Evolutionary conservation across 768 basidiomycete species (phyloP), one percentile per base, ranked within the genome.

Genomic region (Lepiota venenata): DNA sequence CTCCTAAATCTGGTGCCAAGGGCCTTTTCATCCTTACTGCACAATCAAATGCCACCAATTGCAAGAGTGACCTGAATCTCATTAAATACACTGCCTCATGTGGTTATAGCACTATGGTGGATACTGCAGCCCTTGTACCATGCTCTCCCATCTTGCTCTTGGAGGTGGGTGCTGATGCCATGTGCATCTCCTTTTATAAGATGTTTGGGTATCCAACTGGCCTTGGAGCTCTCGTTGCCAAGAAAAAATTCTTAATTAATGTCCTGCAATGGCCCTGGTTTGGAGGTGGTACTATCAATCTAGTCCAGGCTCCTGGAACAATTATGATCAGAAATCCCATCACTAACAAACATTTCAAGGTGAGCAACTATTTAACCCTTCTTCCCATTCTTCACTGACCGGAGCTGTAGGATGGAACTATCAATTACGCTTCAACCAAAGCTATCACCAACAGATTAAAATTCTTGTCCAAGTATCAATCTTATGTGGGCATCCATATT

Each of bases 161-260:
- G 1, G 79, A 85, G 49, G 77, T 75, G 27, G 82, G 85, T 5
- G 85, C 91, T 9, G 91, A 93, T 65, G 91, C 91, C 0, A 83
- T 91, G 79, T 88, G 83, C 0, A 63, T 93, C 50, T 88, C 87
- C 39, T 91, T 92, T 61, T 93, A 93, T 70, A 93, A 93, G 61
- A 91, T 93, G 87, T 89, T 91, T 58, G 91, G 91, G 21, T 92
- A 84, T 60, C 91, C 91, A 11, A 91, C 90, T 0, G 91, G 91
- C 9, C 81, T 92, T 39, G 91, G 91, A 37, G 88, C 88, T 12
- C 74, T 93, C 3, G 67, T 93, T 32, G 84, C 87, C 41, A 87
- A 84, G 66, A 83, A 85, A 3, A 18, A 6, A 62, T 78, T 79
- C 11, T 88, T 91, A 60, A 66, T 90, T 49, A 66, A 66, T 7